These are phyloP conservation scores for Isatis lusitanica DNA, from an alignment of 441 rosid genomes.

Conservation along the genomic window DNA sequence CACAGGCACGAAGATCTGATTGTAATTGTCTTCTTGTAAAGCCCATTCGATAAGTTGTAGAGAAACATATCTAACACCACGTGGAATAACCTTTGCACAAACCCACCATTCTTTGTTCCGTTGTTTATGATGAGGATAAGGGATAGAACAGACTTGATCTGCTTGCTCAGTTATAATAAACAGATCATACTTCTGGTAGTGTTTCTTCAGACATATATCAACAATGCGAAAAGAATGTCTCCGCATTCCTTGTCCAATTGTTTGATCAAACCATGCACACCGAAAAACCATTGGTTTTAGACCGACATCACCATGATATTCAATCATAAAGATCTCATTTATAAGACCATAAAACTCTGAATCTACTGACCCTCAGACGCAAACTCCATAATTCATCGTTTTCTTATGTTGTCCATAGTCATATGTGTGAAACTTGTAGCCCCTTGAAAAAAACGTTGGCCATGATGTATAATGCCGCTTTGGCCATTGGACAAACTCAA, in stretches of 20 bases:
- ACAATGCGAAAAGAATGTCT: neutral
- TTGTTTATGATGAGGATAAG: neutral
- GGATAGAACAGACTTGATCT: neutral
- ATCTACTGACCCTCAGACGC: neutral
- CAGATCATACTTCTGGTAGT: neutral
- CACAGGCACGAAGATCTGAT: neutral
- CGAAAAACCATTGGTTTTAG: neutral
- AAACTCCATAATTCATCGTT: conserved; percentile 8
- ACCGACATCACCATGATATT: neutral
- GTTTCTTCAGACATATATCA: neutral
- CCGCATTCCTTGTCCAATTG: neutral
- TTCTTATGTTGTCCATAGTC: neutral
- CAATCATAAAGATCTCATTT: neutral
- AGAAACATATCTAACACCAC: no score
- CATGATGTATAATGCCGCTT: neutral
- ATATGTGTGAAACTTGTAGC: neutral
- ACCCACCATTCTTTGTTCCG: neutral
- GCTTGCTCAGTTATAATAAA: neutral
- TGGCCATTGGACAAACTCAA: neutral
- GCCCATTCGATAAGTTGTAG: neutral
- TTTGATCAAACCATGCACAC: neutral
- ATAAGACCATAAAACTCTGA: neutral
- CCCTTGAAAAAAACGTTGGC: neutral
- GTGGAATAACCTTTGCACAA: no score
- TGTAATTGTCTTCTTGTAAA: neutral